phyloP scores from a whole-genome alignment of 805 yeast genomes.

The Jamesozyma piceae region DNA sequence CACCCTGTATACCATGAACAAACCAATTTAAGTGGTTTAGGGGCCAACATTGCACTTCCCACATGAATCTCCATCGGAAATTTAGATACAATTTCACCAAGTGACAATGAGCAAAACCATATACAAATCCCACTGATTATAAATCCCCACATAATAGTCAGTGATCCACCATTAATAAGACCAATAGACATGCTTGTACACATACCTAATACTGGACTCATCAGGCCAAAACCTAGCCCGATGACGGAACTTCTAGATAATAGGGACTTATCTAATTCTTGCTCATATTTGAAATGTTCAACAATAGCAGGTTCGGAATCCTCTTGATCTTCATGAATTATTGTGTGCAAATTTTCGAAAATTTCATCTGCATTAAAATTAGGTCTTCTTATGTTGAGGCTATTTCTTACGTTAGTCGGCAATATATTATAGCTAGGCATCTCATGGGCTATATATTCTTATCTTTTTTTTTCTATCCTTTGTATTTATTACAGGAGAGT shows the following conservation, averaged over 20 bases:
- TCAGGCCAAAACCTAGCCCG: constrained; percentile 69
- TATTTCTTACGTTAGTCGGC: constrained; percentile 19
- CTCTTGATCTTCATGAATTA: constrained; percentile 31
- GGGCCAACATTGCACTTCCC: constrained; percentile 62
- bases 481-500: too few relatives aligned
- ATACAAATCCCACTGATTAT: constrained; percentile 54
- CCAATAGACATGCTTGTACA: constrained; percentile 66
- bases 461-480: too few relatives aligned
- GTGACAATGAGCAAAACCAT: constrained; percentile 54
- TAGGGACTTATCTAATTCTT: constrained; percentile 52
- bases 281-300: constrained; percentile 67
- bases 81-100: constrained; percentile 70
- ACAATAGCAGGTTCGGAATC: constrained; percentile 47
- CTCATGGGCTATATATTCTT: background rate
- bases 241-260: constrained; percentile 61
- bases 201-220: constrained; percentile 77
- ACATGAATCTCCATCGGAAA: constrained; percentile 74
- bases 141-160: constrained; percentile 71
- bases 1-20: constrained; percentile 76
- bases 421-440: constrained; percentile 21
- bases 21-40: constrained; percentile 43
- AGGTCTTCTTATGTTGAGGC: constrained; percentile 5
- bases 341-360: constrained; percentile 24
- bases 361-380: constrained; percentile 18
- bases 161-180: constrained; percentile 66